These are phyloP conservation scores for Hirsutella thompsonii DNA, from an alignment of 2,329 filamentous ascomycete species.

Conservation along the genomic window DNA sequence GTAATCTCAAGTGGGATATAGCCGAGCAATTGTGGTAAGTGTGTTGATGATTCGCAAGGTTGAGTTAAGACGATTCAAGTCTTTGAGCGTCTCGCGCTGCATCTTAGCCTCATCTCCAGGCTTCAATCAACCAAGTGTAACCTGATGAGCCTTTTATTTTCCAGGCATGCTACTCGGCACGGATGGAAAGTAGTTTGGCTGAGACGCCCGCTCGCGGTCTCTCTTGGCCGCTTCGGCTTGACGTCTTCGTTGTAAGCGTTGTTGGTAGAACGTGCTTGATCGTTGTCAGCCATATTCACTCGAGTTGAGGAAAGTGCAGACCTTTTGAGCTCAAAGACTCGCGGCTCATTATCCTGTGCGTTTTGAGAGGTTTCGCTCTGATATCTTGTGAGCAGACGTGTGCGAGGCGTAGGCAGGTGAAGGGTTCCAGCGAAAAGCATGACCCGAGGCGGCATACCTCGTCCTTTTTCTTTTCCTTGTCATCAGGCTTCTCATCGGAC, in stretches of 20 bases:
- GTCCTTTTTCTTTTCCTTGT: conserved; percentile 14
- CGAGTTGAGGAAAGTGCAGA: conserved; percentile 21
- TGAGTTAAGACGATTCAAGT: no score
- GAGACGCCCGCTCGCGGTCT: conserved; percentile 67
- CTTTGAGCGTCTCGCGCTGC: no score
- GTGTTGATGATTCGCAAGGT: no score
- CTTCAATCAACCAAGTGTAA: no score
- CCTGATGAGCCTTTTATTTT: conserved; percentile 9
- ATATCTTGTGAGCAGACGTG: conserved; percentile 4
- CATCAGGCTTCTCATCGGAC: conserved; percentile 14
- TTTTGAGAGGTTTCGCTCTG: conserved; percentile 8
- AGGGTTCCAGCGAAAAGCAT: no score
- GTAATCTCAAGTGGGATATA: no score
- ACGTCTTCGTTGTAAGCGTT: conserved; percentile 62
- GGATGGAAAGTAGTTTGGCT: conserved; percentile 72
- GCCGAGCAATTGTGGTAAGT: no score
- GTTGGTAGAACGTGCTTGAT: conserved; percentile 68
- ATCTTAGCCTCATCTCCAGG: no score
- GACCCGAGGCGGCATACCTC: no score
- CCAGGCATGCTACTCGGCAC: conserved; percentile 54
- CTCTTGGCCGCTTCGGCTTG: conserved; percentile 47
- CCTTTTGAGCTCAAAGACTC: conserved; percentile 77
- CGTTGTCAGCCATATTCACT: neutral
- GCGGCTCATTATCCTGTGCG: conserved; percentile 49
- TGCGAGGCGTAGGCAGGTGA: no score